These are phyloP conservation scores for Solanum chiquidenum DNA, from an alignment of 257 asterid species.

Conservation along the genomic window DNA sequence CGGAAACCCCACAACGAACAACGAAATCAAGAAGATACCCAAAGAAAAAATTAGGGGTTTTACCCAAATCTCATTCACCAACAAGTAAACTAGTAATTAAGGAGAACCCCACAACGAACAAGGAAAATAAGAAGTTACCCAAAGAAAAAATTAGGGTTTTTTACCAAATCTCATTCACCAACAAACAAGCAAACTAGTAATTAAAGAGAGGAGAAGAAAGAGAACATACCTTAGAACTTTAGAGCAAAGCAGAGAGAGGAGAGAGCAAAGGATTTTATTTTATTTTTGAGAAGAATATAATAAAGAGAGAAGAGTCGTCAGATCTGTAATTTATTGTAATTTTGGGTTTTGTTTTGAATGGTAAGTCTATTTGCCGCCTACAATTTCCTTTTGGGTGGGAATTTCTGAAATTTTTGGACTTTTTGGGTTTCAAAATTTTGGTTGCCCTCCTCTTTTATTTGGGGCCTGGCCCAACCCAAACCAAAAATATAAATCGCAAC, in stretches of 20 bases:
- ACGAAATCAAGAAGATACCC: no score
- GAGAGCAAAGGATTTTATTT: neutral
- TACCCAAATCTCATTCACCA: no score
- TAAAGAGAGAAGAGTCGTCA: neutral
- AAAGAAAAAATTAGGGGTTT: no score
- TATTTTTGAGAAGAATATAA: neutral
- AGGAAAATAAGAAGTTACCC: neutral
- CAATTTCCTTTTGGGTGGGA: neutral
- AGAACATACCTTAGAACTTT: neutral
- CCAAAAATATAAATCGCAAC: no score
- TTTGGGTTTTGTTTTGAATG: neutral
- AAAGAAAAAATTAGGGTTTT: neutral
- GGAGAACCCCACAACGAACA: no score
- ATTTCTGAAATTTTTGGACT: neutral
- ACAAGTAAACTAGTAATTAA: no score
- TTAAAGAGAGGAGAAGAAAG: neutral
- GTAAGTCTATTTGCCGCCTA: neutral
- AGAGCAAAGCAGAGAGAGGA: neutral
- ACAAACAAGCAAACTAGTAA: neutral
- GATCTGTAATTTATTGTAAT: neutral
- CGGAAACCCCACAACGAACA: no score
- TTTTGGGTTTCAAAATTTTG: neutral
- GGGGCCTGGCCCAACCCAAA: neutral
- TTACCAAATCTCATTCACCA: neutral
- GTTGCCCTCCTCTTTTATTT: neutral